A percentile compares a stretch with the other conserved stretches of the same genome.
These are phyloP conservation scores for Parafenestella ontariensis DNA, from an alignment of 2,329 filamentous ascomycete genomes.

Conservation along the genomic window DNA sequence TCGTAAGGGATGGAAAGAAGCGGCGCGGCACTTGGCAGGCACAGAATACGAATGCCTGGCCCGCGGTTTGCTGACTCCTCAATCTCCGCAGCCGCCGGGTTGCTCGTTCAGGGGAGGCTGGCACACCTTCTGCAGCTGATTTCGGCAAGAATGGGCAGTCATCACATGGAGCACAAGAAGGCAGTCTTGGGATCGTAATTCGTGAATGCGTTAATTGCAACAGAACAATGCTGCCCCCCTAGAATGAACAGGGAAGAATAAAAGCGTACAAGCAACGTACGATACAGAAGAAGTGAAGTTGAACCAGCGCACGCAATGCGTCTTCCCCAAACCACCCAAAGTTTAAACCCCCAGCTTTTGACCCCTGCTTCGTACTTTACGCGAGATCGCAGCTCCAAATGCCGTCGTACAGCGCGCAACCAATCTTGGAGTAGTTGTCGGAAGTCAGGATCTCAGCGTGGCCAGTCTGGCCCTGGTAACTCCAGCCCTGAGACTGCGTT, in stretches of 20 bases:
- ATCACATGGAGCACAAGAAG: constrained; percentile 1
- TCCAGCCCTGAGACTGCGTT: constrained; percentile 34
- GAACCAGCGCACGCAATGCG: constrained; percentile 17
- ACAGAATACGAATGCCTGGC: constrained; percentile 3
- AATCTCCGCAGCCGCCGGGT: constrained; percentile 12
- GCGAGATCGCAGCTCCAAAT: constrained; percentile 45
- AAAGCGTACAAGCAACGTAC: constrained; percentile 17
- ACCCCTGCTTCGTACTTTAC: constrained; percentile 18
- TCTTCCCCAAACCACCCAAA: constrained; percentile 21
- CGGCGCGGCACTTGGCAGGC: constrained; percentile 13
- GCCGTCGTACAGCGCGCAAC: constrained; percentile 28
- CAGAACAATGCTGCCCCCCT: constrained; percentile 8
- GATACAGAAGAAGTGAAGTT: constrained; percentile 25
- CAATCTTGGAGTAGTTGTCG: constrained; percentile 38
- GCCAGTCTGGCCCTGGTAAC: constrained; percentile 39
- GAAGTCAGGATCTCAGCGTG: constrained; percentile 42
- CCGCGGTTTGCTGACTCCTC: constrained; percentile 5
- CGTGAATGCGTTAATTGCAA: constrained; percentile 20
- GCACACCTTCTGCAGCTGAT: too few relatives aligned
- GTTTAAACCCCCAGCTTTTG: not conserved
- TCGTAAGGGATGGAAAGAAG: constrained; percentile 3
- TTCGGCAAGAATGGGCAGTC: too few relatives aligned
- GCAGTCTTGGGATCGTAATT: constrained; percentile 11
- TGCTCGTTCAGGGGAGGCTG: not conserved
- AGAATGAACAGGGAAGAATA: constrained; percentile 12